Evolutionary conservation across 306 rosid species (phyloP).

Genomic region (Cucurbita maxima): DNA sequence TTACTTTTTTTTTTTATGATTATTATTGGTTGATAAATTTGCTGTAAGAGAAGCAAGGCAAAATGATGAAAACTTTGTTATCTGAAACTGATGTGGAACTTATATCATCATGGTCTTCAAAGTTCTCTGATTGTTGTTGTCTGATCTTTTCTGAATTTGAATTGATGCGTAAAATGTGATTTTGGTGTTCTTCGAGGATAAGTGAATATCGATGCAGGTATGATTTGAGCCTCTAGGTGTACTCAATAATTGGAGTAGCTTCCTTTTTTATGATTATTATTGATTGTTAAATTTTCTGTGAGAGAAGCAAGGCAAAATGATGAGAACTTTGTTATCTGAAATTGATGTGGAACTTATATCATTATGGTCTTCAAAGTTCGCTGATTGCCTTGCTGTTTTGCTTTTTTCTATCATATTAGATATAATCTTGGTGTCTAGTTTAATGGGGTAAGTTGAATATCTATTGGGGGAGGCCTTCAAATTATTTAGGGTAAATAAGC

Average conservation of each 20-base stretch:
- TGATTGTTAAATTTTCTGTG: neutral
- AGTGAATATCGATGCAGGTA: neutral
- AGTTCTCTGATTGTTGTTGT: constrained; percentile 35
- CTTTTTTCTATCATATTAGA: neutral
- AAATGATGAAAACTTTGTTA: constrained; percentile 5
- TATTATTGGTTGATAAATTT: neutral
- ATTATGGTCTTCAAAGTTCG: constrained; percentile 38
- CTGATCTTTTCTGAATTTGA: neutral
- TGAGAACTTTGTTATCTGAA: constrained; percentile 16
- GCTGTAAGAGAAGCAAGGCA: constrained; percentile 6
- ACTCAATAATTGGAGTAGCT: neutral
- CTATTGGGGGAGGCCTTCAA: neutral
- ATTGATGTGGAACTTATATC: constrained; percentile 16
- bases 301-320: constrained; percentile 13
- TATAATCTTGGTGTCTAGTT: neutral
- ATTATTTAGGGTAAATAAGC: neutral
- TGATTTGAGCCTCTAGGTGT: neutral
- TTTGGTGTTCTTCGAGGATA: neutral
- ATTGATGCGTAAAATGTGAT: neutral
- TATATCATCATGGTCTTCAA: constrained; percentile 23
- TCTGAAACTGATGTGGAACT: constrained; percentile 27
- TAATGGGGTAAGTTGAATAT: neutral
- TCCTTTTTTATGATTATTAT: no score
- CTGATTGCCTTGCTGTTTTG: constrained; percentile 24
- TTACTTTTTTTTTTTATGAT: neutral